A percentile compares a stretch with the other conserved stretches of the same genome.
These are phyloP conservation scores for Cryphonectria radicalis DNA, from an alignment of 2,329 filamentous ascomycete species.

Conservation along the genomic window DNA sequence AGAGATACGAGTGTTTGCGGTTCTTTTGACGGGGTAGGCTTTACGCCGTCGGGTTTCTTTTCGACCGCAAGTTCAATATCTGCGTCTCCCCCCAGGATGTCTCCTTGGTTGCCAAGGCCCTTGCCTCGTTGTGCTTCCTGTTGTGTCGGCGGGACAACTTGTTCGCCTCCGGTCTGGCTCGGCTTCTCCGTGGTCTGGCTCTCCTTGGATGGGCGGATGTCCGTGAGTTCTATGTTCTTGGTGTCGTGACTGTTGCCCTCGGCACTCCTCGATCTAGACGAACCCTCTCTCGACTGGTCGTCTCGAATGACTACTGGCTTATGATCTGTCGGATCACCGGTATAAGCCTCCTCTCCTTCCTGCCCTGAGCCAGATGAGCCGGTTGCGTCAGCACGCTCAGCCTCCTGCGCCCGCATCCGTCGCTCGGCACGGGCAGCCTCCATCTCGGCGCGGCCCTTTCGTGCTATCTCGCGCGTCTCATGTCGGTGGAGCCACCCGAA, in stretches of 20 bases:
- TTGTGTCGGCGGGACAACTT: not conserved
- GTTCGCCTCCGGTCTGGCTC: not conserved
- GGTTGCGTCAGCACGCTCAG: constrained; percentile 9
- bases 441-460: constrained; percentile 55
- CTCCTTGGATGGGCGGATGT: not conserved
- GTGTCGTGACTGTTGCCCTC: constrained; percentile 32
- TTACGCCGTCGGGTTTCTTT: not conserved
- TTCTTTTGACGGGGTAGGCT: not conserved
- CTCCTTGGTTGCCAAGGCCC: not conserved
- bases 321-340: not conserved
- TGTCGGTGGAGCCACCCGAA: constrained; percentile 67
- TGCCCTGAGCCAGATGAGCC: not conserved
- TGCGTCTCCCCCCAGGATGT: not conserved
- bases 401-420: constrained; percentile 41
- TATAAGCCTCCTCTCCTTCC: not conserved
- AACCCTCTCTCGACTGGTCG: constrained; percentile 3
- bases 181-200: not conserved
- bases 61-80: constrained; percentile 6
- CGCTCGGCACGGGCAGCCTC: constrained; percentile 48
- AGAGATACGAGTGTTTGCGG: constrained; percentile 58
- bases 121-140: not conserved
- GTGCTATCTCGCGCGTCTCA: constrained; percentile 66
- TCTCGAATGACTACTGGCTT: not conserved
- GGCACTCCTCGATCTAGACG: constrained; percentile 7
- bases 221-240: constrained; percentile 11